Base-by-base conservation (phyloP, 371 early-diverging fungal genomes). In the Gilbertella persicaria region DNA sequence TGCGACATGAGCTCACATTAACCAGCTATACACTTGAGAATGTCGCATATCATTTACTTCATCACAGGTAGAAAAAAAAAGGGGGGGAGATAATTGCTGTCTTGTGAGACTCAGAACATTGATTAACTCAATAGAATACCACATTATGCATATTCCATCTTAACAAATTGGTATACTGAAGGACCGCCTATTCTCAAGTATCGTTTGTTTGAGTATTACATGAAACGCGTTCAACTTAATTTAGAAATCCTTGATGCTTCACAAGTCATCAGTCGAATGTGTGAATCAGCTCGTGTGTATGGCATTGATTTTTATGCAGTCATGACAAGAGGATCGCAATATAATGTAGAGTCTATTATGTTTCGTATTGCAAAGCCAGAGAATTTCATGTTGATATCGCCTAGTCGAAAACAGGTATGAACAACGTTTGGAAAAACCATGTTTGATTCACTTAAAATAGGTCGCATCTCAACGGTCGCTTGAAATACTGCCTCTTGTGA, bases 271-370 rank as follows among this genome's bases (percentile, higher is more conserved):
- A 75, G 69, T 16, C 72, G 89, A 5, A 89, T 88, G 3, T 85
- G 85, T 45, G 95, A 95, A 67, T 92, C 93, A 58, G 93, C 95
- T 1, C 75, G 88, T 36, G 84, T 95, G 14, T 93, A 87, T 66
- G 97, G 96, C 4, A 82, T 95, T 4, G 90, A 93, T 50, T 92
- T 95, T 55, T 81, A 78, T 57, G 88, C 94, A 6, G 92, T 93
- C 21, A 58, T 96, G 4, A 86, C 87, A 0, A 86, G 97, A 24
- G 95, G 95, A 0, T 94, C 95, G 0, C 97, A 96, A 62, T 93
- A 82, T 59, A 85, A 86, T 52, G 95, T 96, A 1, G 97, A 96
- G 60, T 84, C 92, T 0, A 71, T 93, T 53, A 80, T 96, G 86
- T 66, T 90, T 13, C 85, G 97, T 2, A 82, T 96, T 20, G 85